These are phyloP conservation scores for Trifolium repens DNA, from an alignment of 306 rosid species.

Conservation along the genomic window DNA sequence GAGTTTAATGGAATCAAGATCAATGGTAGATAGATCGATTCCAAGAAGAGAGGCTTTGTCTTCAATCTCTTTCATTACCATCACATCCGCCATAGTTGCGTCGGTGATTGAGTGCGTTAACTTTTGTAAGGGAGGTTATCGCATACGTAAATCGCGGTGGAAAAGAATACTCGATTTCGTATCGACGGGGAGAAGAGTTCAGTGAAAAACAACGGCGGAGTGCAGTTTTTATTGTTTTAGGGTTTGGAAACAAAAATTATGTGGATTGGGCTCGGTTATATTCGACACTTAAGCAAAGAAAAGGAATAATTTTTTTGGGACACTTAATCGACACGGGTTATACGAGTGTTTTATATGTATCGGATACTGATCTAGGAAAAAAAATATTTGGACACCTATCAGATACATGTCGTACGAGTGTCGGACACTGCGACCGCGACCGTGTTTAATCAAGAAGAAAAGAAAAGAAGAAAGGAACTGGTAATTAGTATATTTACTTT, in stretches of 20 bases:
- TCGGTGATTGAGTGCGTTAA: not conserved
- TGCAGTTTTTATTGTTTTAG: not conserved
- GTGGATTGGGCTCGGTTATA: not conserved
- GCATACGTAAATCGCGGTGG: not conserved
- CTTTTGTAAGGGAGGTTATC: no score
- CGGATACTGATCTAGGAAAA: no score
- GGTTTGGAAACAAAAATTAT: not conserved
- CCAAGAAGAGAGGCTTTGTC: constrained; percentile 69
- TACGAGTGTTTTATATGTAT: no score
- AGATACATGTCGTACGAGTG: no score
- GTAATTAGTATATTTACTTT: no score
- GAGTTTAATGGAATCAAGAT: constrained; percentile 66
- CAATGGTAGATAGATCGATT: constrained; percentile 62
- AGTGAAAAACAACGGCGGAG: not conserved
- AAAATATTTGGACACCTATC: no score
- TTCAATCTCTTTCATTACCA: constrained; percentile 67
- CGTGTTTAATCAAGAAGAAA: no score
- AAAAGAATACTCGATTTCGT: not conserved
- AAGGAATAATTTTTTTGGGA: no score
- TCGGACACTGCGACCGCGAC: no score
- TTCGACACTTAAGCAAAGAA: no score
- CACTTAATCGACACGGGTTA: no score
- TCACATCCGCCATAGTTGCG: constrained; percentile 66
- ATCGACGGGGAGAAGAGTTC: not conserved
- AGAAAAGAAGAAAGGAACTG: no score